Evolutionary conservation across 106 monocot species (phyloP).

Genomic region (Apostasia ramifera): DNA sequence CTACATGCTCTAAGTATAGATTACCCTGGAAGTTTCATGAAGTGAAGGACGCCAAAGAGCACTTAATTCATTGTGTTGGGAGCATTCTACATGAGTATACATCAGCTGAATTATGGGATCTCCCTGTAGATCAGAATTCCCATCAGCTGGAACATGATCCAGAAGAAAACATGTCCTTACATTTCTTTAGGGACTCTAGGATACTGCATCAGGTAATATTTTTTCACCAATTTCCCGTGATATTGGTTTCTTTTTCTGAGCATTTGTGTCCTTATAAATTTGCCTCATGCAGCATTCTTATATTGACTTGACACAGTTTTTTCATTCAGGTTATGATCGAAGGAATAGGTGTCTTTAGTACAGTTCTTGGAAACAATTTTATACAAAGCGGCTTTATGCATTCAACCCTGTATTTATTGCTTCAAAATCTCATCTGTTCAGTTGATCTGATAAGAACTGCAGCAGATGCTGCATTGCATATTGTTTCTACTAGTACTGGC

Average conservation of each 20-base stretch:
- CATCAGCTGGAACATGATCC: slow-evolving; percentile 14
- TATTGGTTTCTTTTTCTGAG: slow-evolving; percentile 2
- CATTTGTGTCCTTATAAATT: neutral
- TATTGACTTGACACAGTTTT: slow-evolving; percentile 2
- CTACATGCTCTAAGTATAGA: slow-evolving; percentile 1
- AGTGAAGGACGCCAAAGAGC: slow-evolving; percentile 34
- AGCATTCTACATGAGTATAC: slow-evolving; percentile 87
- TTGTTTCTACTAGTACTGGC: slow-evolving; percentile 49
- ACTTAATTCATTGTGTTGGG: slow-evolving; percentile 56
- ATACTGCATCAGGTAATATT: slow-evolving; percentile 77
- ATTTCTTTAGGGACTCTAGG: slow-evolving; percentile 69
- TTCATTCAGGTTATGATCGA: slow-evolving; percentile 80
- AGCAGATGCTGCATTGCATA: slow-evolving; percentile 60
- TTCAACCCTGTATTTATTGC: slow-evolving; percentile 74
- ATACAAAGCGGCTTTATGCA: slow-evolving; percentile 80
- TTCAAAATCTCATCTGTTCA: slow-evolving; percentile 84
- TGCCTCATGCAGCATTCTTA: neutral
- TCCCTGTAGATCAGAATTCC: slow-evolving; percentile 52
- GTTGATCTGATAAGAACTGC: slow-evolving; percentile 54
- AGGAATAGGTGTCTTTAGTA: slow-evolving; percentile 77
- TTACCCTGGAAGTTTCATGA: slow-evolving; percentile 36
- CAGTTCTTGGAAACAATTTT: slow-evolving; percentile 63
- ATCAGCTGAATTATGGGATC: slow-evolving; percentile 82
- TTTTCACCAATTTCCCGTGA: slow-evolving; percentile 7
- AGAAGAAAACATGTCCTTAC: slow-evolving; percentile 37